These are phyloP conservation scores for Cercophora samala DNA, from an alignment of 495 filamentous ascomycete species.

Conservation along the genomic window DNA sequence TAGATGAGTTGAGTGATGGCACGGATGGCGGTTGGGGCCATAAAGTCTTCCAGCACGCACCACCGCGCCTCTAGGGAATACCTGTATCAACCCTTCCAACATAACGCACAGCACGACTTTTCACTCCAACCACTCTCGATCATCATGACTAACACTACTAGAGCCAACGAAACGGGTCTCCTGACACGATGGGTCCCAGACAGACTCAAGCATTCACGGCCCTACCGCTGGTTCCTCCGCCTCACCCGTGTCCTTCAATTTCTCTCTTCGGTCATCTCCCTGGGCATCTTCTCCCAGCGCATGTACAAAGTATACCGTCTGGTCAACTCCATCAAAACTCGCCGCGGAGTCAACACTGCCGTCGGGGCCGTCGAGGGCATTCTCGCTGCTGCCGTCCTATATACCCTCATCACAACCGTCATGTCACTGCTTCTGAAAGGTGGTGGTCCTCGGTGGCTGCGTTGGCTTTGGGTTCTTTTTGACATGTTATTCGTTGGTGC, in stretches of 20 bases:
- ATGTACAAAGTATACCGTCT: conserved; percentile 32
- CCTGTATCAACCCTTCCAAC: no score
- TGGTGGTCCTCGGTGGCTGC: conserved; percentile 22
- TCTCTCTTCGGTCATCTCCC: conserved; percentile 35
- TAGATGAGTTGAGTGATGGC: not conserved
- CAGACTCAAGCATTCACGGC: conserved; percentile 21
- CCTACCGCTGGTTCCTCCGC: conserved; percentile 28
- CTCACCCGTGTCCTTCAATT: conserved; percentile 37
- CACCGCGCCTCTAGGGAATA: no score
- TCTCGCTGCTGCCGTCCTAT: conserved; percentile 34
- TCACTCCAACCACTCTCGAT: not conserved
- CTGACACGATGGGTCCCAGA: conserved; percentile 32
- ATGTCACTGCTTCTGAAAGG: conserved; percentile 22
- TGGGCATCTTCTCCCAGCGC: conserved; percentile 37
- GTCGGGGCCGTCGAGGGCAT: conserved; percentile 38
- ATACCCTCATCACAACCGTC: conserved; percentile 31
- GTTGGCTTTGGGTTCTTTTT: conserved; percentile 30
- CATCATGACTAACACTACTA: not conserved
- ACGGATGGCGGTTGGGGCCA: no score
- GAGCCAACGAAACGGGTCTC: conserved; percentile 22
- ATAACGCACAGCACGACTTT: no score
- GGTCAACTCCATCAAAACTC: conserved; percentile 29
- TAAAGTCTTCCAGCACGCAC: no score
- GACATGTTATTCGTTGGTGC: conserved; percentile 35
- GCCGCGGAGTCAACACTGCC: conserved; percentile 21